Evolutionary conservation across 306 rosid species (phyloP).

Genomic region (Carpinus fangiana): DNA sequence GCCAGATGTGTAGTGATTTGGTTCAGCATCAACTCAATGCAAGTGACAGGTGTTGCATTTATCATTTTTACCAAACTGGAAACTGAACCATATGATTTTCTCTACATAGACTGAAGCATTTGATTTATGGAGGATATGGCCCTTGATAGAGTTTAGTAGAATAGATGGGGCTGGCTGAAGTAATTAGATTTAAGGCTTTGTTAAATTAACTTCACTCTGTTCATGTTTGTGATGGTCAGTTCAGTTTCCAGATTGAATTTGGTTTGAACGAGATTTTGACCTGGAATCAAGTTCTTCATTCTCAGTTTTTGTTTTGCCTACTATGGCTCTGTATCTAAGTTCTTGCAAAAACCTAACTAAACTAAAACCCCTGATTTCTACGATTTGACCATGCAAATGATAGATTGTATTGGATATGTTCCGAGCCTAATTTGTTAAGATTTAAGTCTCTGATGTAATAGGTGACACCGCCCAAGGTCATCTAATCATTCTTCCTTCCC

Average conservation of each 20-base stretch:
- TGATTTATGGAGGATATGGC: background rate
- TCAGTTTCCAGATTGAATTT: background rate
- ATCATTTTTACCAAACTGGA: background rate
- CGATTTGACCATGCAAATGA: background rate
- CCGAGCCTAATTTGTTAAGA: background rate
- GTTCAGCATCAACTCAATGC: background rate
- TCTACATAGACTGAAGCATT: conserved; percentile 14
- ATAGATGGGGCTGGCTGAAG: background rate
- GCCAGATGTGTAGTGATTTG: background rate
- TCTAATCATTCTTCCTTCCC: background rate
- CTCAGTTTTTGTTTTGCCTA: background rate
- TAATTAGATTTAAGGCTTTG: background rate
- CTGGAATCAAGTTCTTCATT: background rate
- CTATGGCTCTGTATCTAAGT: background rate
- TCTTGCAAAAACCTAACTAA: background rate
- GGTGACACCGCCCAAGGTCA: background rate
- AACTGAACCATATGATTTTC: background rate
- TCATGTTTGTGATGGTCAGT: background rate
- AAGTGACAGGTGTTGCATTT: background rate
- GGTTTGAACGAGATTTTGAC: background rate
- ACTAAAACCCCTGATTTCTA: background rate
- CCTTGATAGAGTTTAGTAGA: background rate
- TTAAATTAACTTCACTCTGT: background rate
- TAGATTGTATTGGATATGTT: background rate
- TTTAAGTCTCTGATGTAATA: background rate